Conservation (phyloP, 352 stramenopile species). For the Phytophthora pistaciae region DNA sequence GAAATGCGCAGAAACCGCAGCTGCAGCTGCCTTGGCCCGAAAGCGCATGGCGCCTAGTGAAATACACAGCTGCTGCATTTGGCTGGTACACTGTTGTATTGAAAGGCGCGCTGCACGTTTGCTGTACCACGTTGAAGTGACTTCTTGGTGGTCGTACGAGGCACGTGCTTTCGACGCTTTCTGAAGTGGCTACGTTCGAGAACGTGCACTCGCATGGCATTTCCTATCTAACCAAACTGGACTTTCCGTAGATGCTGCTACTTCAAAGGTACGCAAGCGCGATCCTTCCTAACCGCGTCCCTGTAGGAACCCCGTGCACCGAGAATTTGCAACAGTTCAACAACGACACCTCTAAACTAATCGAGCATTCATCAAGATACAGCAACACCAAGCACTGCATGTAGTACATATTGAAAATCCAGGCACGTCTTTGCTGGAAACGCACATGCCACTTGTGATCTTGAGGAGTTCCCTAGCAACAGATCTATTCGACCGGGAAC, state of each 20-base stretch:
- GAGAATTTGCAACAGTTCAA: not conserved
- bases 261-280: not conserved
- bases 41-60: not conserved
- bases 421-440: conserved; percentile 18
- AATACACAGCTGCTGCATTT: conserved; percentile 12
- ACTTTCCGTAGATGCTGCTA: not conserved
- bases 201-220: conserved; percentile 27
- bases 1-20: conserved; percentile 25
- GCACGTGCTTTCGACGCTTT: conserved; percentile 12
- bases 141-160: conserved; percentile 21
- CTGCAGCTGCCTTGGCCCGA: conserved; percentile 5
- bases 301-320: not conserved
- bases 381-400: too few species aligned
- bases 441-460: conserved; percentile 7
- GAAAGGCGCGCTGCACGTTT: not conserved
- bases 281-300: not conserved
- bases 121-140: conserved; percentile 17
- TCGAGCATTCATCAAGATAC: too few species aligned
- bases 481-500: not conserved
- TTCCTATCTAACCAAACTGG: not conserved
- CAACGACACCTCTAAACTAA: not conserved
- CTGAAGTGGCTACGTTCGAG: conserved; percentile 7
- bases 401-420: not conserved
- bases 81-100: conserved; percentile 3
- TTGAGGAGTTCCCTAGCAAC: conserved; percentile 10